phyloP scores from a whole-genome alignment of 148 eudicot species.

The Polygonum aviculare region DNA sequence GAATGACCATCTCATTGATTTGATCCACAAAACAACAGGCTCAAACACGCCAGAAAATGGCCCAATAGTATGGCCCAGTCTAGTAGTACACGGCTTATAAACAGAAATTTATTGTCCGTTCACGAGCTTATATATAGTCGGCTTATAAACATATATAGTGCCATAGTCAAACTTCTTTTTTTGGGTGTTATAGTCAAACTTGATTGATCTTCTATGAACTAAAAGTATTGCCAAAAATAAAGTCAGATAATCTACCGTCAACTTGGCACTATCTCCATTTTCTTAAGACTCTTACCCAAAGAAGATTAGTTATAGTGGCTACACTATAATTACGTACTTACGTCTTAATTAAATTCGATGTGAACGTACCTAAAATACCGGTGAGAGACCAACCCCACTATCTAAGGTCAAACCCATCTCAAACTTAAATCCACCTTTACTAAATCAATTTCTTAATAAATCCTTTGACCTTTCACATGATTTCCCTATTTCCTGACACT shows the following conservation, averaged over 20 bases:
- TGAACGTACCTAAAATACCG: not conserved
- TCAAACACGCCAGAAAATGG: too few species aligned
- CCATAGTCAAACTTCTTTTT: too few species aligned
- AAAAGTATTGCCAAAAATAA: not conserved
- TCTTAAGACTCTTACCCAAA: not conserved
- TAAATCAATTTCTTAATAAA: not conserved
- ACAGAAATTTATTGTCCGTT: too few species aligned
- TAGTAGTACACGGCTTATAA: too few species aligned
- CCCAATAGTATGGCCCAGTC: too few species aligned
- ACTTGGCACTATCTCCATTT: not conserved
- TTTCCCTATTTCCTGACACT: not conserved
- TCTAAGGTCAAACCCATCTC: not conserved
- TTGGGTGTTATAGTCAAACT: too few species aligned
- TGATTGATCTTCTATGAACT: too few species aligned
- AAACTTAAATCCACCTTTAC: not conserved
- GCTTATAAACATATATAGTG: too few species aligned
- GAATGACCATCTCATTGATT: too few species aligned
- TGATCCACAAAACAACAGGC: too few species aligned
- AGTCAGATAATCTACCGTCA: not conserved
- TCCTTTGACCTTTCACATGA: slow-evolving; percentile 2
- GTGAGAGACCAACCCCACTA: not conserved
- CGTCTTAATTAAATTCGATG: not conserved
- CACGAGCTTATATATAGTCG: too few species aligned
- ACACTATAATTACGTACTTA: not conserved
- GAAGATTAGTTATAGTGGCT: not conserved